These are phyloP conservation scores for Geranium incanum DNA, from an alignment of 441 rosid genomes.

Conservation along the genomic window DNA sequence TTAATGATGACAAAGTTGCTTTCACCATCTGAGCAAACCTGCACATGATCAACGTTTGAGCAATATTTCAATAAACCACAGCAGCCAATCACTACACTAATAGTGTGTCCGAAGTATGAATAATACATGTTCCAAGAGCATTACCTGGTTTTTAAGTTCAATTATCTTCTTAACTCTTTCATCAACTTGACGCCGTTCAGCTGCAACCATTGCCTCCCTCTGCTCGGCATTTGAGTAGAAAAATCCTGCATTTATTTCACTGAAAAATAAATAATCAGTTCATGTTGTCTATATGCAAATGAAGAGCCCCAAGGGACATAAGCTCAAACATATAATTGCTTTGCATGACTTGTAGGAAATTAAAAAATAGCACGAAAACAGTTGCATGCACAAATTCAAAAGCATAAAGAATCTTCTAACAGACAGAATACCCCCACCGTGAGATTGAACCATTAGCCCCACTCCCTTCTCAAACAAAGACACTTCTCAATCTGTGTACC, in stretches of 20 bases:
- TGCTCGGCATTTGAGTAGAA: slow-evolving; percentile 97
- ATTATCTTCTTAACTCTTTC: slow-evolving; percentile 75
- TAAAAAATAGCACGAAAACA: neutral
- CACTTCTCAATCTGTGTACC: slow-evolving; percentile 31
- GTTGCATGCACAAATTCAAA: neutral
- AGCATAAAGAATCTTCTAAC: neutral
- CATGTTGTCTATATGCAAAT: too few relatives aligned
- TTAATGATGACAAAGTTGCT: slow-evolving; percentile 71
- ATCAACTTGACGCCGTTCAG: slow-evolving; percentile 82
- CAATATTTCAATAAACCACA: neutral
- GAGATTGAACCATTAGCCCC: neutral
- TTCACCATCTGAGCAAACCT: slow-evolving; percentile 83
- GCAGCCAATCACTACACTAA: neutral
- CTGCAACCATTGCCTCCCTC: slow-evolving; percentile 94
- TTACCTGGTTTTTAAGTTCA: slow-evolving; percentile 77
- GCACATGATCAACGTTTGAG: slow-evolving; percentile 20
- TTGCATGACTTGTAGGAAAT: neutral
- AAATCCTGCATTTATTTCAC: slow-evolving; percentile 96
- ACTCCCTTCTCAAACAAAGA: slow-evolving; percentile 4
- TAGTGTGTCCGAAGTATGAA: neutral
- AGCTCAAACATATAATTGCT: too few relatives aligned
- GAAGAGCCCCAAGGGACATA: too few relatives aligned
- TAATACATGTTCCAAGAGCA: slow-evolving; percentile 4
- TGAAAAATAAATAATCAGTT: slow-evolving; percentile 26
- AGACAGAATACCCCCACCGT: neutral